Base-by-base conservation (phyloP, 768 basidiomycete species). In the Leccinum arenicola region DNA sequence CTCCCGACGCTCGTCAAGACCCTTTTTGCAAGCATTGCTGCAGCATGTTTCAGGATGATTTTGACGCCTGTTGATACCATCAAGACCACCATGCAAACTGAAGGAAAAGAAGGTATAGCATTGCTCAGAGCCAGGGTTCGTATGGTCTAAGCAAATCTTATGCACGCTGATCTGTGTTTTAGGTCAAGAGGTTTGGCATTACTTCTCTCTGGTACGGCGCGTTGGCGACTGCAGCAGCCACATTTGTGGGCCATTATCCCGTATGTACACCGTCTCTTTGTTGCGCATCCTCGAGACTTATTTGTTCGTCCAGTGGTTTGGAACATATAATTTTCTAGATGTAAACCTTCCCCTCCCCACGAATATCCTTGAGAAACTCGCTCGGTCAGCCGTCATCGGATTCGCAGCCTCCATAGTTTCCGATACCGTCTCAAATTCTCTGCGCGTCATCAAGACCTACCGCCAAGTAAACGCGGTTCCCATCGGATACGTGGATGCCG, bases 381-480 rank as follows among this genome's bases (percentile, higher is more conserved):
- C 76, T 2, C 86, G 96, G 17, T 89, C 93, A 49, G 95, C 94
- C 0, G 83, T 95, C 71, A 97, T 98, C 62, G 96, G 95, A 1
- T 98, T 98, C 73, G 79, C 76, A 31, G 93, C 95, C 1, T 93
- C 92, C 5, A 78, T 97, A 54, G 79, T 86, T 3, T 95, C 92
- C 11, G 96, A 98, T 69, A 89, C 87, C 2, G 69, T 89, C 45
- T 92, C 89, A 48, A 98, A 98, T 76, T 93, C 89, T 6, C 77
- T 98, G 2, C 84, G 93, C 19, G 95, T 98, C 3, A 75, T 98
- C 69, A 98, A 98, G 81, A 98, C 96, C 0, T 98, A 97, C 74
- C 79, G 95, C 15, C 96, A 98, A 71, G 93, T 95, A 33, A 85
- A 94, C 68, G 87, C 89, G 60, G 84, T 84, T 5, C 82, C 84